Base-by-base conservation (phyloP, 371 early-diverging fungal species). In the Mortierella sp. region DNA sequence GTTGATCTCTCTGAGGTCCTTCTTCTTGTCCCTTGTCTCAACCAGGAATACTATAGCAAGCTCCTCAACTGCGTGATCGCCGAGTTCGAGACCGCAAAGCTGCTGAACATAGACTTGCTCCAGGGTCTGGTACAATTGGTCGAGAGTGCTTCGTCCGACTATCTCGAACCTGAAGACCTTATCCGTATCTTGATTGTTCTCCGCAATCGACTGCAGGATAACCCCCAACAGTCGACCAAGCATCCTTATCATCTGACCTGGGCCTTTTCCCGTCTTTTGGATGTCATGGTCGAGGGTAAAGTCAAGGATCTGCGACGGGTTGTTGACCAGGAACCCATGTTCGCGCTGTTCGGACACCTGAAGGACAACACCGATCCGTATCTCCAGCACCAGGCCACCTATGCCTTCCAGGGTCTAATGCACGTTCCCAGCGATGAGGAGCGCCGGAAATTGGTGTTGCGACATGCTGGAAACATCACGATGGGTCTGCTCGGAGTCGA, bases 261-360 rank as follows among this genome's bases (percentile, higher is more conserved):
- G 21, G 54, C 70, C 9, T 10, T 76, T 3, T 76, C 76, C 10
- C 76, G 44, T 3, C 52, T 76, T 16, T 50, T 76, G 19, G 76
- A 76, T 70, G 76, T 52, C 42, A 76, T 76, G 76, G 76, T 48
- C 52, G 31, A 42, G 14, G 11, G 52, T 34, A 10, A 47, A 19
- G 68, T 75, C 75, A 48, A 68, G 34, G 68, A 50, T 21, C 14
- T 75, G 47, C 19, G 19, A 13, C 75, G 75, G 7, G 65, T 19
- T 3, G 21, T 16, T 31, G 50, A 48, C 13, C 75, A 75, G 14
- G 65, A 45, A 44, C 75, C 75, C 8, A 48, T 75, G 0, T 11
- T n/a, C 6, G 47, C 3, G 14, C 19, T 26, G 14, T 26, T 75
- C 21, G 7, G 24, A 6, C 19, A 45, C 11, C n/a, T 75, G 14